These are phyloP conservation scores for Blastobotrys indianensis DNA, from an alignment of 1,139 yeast genomes.

Conservation along the genomic window DNA sequence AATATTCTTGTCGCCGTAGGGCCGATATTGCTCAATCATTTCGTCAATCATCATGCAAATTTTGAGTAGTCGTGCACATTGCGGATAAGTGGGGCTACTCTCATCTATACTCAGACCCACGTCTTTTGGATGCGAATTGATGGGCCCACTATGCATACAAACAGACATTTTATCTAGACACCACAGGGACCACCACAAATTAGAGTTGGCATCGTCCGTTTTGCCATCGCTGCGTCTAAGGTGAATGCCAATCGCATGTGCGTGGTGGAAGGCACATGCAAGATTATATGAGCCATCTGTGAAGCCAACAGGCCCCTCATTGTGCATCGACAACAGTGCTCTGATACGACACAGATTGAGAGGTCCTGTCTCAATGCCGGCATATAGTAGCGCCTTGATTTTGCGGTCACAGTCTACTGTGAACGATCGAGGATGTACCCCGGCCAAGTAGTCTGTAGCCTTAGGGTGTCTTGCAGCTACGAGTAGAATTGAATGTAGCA, in stretches of 20 bases:
- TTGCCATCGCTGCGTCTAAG: slow-evolving; percentile 22
- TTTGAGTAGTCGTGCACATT: slow-evolving; percentile 1
- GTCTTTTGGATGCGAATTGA: slow-evolving; percentile 32
- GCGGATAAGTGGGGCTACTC: slow-evolving; percentile 9
- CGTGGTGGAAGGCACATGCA: slow-evolving; percentile 33
- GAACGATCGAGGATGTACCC: slow-evolving; percentile 20
- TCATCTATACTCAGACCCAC: slow-evolving; percentile 29
- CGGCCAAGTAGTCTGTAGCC: slow-evolving; percentile 15
- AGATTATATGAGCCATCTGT: slow-evolving; percentile 34
- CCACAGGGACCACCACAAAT: slow-evolving; percentile 37
- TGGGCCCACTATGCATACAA: slow-evolving; percentile 31
- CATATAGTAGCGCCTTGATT: slow-evolving; percentile 38
- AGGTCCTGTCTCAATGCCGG: slow-evolving; percentile 40
- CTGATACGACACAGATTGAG: slow-evolving; percentile 34
- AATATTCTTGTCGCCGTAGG: slow-evolving; percentile 20
- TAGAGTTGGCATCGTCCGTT: slow-evolving; percentile 13
- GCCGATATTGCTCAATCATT: slow-evolving; percentile 33
- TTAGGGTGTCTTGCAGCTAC: slow-evolving; percentile 21
- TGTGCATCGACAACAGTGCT: slow-evolving; percentile 29
- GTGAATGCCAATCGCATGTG: slow-evolving; percentile 35
- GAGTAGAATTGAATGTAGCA: slow-evolving; percentile 22
- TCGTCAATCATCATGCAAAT: slow-evolving; percentile 21
- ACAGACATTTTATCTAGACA: slow-evolving; percentile 35
- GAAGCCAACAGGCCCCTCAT: slow-evolving; percentile 33
- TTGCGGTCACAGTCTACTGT: slow-evolving; percentile 27